phyloP scores from a whole-genome alignment of 148 eudicot species.

The Dianthus caryophyllus region DNA sequence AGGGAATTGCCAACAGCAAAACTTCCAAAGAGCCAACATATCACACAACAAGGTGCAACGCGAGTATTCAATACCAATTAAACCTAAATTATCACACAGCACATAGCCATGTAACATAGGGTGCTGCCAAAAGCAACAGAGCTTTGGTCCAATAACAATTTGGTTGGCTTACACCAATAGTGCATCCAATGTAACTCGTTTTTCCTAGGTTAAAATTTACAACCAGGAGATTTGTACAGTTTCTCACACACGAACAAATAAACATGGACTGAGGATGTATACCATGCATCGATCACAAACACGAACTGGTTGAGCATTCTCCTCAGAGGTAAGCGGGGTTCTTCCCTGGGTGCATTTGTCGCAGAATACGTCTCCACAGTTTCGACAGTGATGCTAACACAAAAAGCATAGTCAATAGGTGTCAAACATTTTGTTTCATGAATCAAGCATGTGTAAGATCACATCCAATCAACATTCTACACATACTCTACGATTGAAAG shows the following conservation, averaged over 20 bases:
- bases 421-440: not conserved
- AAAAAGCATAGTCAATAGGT: constrained; percentile 8
- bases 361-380: constrained; percentile 79
- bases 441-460: constrained; percentile 8
- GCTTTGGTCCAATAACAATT: not conserved
- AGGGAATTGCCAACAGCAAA: not conserved
- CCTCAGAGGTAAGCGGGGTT: constrained; percentile 66
- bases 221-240: not conserved
- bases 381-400: constrained; percentile 80
- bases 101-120: not conserved
- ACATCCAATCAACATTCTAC: not conserved
- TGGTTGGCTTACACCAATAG: not conserved
- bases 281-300: constrained; percentile 89
- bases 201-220: not conserved
- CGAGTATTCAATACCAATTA: not conserved
- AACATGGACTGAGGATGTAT: constrained; percentile 1
- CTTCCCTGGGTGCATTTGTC: constrained; percentile 87
- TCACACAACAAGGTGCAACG: not conserved
- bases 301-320: constrained; percentile 68
- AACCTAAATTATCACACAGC: not conserved
- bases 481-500: constrained; percentile 71
- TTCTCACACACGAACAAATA: not conserved
- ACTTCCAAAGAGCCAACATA: not conserved
- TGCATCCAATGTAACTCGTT: not conserved
- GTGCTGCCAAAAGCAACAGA: not conserved